Evolutionary conservation across 768 basidiomycete species (phyloP), one percentile per base, ranked within the genome.

Genomic region (Kwoniella dejecticola): DNA sequence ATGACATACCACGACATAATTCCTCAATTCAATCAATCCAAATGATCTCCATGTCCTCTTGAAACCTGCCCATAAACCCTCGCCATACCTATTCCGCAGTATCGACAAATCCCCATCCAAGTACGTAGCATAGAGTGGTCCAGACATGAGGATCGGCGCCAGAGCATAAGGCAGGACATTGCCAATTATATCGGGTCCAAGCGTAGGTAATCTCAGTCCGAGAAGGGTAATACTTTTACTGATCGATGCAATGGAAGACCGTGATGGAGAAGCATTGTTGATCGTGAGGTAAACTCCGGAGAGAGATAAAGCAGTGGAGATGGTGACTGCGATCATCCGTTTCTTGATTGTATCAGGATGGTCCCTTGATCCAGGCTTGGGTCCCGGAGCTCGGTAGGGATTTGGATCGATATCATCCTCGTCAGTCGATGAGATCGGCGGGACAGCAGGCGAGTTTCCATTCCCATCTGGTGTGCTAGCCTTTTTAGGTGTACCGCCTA

Each of bases 271-370:
- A 55, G 59, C 41, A 46, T 54, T 46, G 26, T 57, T 67, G 15
- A 66, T 71, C 64, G 77, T 53, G 44, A 81, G 59, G 49, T 67
- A 83, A 6, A 92, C 82, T 0, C 82, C 76, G 4, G 74, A 68
- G 45, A 88, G 85, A 67, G 86, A 87, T 0, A 83, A 60, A 0
- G 84, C 41, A 1, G 89, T 90, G 42, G 88, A 87, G 26, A 84
- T 42, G 24, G 81, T 81, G 4, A 88, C 92, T 3, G 89, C 88
- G 15, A 82, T 71, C 54, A 96, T 79, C 21, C 95, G 83, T 4
- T 89, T 87, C n/a, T 83, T 82, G 62, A 98, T 92, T 4, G 95
- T 89, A 38, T 83, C 83, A 0, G 92, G 88, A 71, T 95, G 89
- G 74, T 97, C 88, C 63, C 94, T 63, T 19, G 56, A 59, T 0